A percentile compares a stretch with the other conserved stretches of the same genome.
Evolutionary conservation across 2,329 filamentous ascomycete genomes (phyloP).

Genomic region (Penicillium sp.): DNA sequence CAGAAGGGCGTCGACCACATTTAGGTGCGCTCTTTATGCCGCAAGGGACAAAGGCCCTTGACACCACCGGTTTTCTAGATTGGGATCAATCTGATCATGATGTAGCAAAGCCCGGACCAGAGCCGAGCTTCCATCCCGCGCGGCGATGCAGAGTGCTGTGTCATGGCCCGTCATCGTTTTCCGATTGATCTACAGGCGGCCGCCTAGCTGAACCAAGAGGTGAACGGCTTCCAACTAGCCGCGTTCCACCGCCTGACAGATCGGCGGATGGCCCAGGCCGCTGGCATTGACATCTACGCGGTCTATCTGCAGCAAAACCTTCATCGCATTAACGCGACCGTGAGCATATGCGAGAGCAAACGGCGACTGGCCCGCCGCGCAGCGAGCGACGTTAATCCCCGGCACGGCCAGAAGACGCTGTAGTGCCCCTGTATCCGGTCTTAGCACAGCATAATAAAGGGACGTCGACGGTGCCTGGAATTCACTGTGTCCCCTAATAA

Average conservation of each 20-base stretch:
- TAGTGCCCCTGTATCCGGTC: neutral
- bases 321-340: neutral
- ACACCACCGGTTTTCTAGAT: neutral
- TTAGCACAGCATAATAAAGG: conserved; percentile 3
- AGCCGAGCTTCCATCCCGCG: neutral
- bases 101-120: neutral
- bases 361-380: neutral
- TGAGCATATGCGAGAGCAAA: neutral
- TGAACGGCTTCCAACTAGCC: neutral
- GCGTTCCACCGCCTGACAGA: neutral
- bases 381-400: neutral
- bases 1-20: neutral
- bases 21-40: neutral
- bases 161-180: neutral
- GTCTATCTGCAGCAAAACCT: neutral
- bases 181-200: neutral
- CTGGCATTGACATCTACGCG: conserved; percentile 2
- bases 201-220: neutral
- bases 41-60: neutral
- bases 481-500: conserved; percentile 3
- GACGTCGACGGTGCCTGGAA: neutral
- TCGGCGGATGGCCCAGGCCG: neutral
- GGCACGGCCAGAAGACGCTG: neutral
- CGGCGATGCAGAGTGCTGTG: conserved; percentile 1
- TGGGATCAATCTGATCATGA: neutral